phyloP scores from a whole-genome alignment of 2,329 filamentous ascomycete genomes.

The Botrytis deweyae region DNA sequence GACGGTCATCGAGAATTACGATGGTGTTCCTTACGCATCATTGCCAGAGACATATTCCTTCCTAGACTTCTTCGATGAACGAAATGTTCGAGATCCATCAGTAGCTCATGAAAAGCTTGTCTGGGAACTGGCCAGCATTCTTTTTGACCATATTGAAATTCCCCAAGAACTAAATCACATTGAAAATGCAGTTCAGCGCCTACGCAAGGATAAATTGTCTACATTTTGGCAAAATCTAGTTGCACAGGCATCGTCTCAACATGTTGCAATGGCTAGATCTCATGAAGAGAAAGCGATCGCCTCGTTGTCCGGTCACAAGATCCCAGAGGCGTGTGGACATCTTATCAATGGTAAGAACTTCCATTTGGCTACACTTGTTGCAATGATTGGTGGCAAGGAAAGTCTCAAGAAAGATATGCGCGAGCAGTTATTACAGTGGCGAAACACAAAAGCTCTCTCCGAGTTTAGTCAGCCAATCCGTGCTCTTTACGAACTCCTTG shows the following conservation, averaged over 20 bases:
- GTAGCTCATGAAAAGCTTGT: slow-evolving; percentile 67
- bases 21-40: slow-evolving; percentile 60
- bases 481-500: slow-evolving; percentile 83
- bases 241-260: slow-evolving; percentile 55
- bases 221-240: slow-evolving; percentile 66
- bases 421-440: slow-evolving; percentile 82
- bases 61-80: slow-evolving; percentile 48
- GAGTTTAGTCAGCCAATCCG: slow-evolving; percentile 85
- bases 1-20: slow-evolving; percentile 52
- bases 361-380: slow-evolving; percentile 78
- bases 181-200: slow-evolving; percentile 40
- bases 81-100: slow-evolving; percentile 44
- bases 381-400: slow-evolving; percentile 75
- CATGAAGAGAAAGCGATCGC: slow-evolving; percentile 82
- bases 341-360: slow-evolving; percentile 76
- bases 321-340: slow-evolving; percentile 79
- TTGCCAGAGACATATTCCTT: slow-evolving; percentile 50
- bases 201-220: slow-evolving; percentile 64
- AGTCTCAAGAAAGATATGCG: slow-evolving; percentile 71
- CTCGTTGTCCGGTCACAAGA: slow-evolving; percentile 72
- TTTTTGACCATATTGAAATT: slow-evolving; percentile 71
- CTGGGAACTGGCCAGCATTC: slow-evolving; percentile 82
- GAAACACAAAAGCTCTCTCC: slow-evolving; percentile 75
- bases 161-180: slow-evolving; percentile 44
- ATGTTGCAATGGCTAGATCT: slow-evolving; percentile 58